Conservation (phyloP, 78 protist genomes). For the Bodo saltans region DNA sequence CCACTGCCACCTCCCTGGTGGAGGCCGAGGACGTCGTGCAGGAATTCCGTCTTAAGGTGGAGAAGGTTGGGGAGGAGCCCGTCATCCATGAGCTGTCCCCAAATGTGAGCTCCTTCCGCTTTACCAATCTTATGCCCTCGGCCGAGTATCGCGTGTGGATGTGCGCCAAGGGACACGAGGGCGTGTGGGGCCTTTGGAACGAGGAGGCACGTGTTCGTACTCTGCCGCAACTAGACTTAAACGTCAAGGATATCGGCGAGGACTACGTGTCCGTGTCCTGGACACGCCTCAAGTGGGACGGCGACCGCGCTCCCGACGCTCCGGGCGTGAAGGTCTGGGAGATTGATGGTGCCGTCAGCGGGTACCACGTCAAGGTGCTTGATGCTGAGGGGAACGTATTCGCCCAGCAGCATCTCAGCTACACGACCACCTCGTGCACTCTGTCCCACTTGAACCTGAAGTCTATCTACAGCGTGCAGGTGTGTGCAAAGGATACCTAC, state of each 20-base stretch:
- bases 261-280: constrained; percentile 10
- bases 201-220: not conserved
- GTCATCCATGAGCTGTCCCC: not conserved
- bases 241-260: constrained; percentile 13
- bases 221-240: constrained; percentile 10
- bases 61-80: not conserved
- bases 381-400: not conserved
- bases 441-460: constrained; percentile 3
- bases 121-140: not conserved
- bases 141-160: constrained; percentile 18
- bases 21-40: not conserved
- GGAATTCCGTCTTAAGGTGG: not conserved
- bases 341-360: not conserved
- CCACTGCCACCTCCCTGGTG: not conserved
- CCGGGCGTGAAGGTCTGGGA: not conserved
- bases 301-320: too few relatives aligned
- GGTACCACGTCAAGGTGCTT: constrained; percentile 4
- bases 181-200: constrained; percentile 16
- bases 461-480: constrained; percentile 2
- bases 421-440: not conserved
- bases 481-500: not conserved
- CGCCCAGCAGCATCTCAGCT: not conserved
- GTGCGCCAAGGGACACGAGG: not conserved
- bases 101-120: not conserved
- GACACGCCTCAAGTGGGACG: not conserved